Conservation (phyloP, 495 filamentous ascomycete species). For the Penicillium atrosanguineum region DNA sequence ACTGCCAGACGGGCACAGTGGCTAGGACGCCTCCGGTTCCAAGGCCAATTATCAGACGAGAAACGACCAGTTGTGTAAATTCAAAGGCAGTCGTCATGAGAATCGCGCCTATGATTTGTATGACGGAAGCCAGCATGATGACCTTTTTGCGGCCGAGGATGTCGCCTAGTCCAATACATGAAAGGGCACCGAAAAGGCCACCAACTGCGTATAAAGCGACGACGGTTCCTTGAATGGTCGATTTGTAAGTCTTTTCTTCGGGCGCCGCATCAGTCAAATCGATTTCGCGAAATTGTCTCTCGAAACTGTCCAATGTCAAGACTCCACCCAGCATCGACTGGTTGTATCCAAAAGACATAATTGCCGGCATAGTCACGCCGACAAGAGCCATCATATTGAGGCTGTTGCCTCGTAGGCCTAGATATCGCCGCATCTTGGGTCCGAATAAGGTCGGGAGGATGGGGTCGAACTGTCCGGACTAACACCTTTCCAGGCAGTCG, state of each 20-base stretch:
- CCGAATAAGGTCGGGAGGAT: not conserved
- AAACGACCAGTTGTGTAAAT: conserved; percentile 23
- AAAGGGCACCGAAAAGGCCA: conserved; percentile 20
- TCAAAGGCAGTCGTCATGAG: conserved; percentile 32
- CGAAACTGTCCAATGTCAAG: conserved; percentile 26
- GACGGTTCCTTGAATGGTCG: conserved; percentile 19
- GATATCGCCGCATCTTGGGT: conserved; percentile 9
- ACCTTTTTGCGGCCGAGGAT: conserved; percentile 20
- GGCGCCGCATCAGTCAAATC: conserved; percentile 25
- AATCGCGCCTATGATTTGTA: conserved; percentile 31
- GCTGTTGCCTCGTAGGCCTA: conserved; percentile 21
- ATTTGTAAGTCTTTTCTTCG: conserved; percentile 23
- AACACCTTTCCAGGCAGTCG: not conserved
- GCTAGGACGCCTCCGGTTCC: conserved; percentile 49
- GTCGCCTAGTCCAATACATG: conserved; percentile 21
- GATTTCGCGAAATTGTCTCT: conserved; percentile 42
- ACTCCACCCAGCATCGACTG: conserved; percentile 36
- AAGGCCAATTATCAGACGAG: conserved; percentile 47
- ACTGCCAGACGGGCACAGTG: conserved; percentile 48
- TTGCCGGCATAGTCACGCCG: conserved; percentile 30
- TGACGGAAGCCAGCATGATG: conserved; percentile 16
- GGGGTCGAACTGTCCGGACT: not conserved
- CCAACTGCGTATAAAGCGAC: conserved; percentile 25
- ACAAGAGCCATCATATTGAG: conserved; percentile 20
- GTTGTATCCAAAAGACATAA: conserved; percentile 46